Evolutionary conservation across 1,284 basidiomycete species (phyloP), one percentile per base, ranked within the genome.

Genomic region (Entoloma clypeatum): DNA sequence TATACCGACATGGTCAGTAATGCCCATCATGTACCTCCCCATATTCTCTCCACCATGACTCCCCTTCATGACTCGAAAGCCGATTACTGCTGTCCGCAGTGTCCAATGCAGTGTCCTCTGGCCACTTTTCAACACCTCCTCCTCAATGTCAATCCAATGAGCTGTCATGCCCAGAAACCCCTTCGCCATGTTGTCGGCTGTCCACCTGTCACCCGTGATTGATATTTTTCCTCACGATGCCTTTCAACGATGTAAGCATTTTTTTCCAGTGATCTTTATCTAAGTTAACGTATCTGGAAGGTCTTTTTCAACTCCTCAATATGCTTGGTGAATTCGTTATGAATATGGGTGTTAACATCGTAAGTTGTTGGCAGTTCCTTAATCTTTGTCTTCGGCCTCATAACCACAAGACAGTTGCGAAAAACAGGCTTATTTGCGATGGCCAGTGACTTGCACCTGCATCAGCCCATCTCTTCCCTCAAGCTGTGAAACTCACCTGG

Each of bases 371-470:
- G 52, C 13, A 54, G 22, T 10, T 52, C 48, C n/a, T 21, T 11
- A 2, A 19, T 36, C 2, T 23, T 44, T 19, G 48, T 31, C 9
- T 22, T 22, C 10, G 48, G 52, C 13, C 35, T 36, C 52, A 54
- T 54, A 9, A 48, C 22, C 7, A 50, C 43, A 2, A 54, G 34
- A 22, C 37, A 41, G 25, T 54, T 52, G 9, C 45, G 38, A 34
- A 45, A 54, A 3, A 36, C 10, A 3, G 33, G 10, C 13, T 54
- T 51, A 34, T 47, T 35, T n/a, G 48, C 43, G 16, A 49, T 37
- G 7, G 39, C 36, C n/a, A 52, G 32, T 22, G 48, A 16, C 50
- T 50, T 13, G 10, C 31, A 19, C 22, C 31, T 11, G 22, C 8
- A 8, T 32, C 22, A 9, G 3, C 31, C 17, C 22, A 21, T 9